Evolutionary conservation across 2,329 filamentous ascomycete genomes (phyloP), one percentile per base, ranked within the genome.

Genomic region (Pseudocercospora pini-densiflorae): DNA sequence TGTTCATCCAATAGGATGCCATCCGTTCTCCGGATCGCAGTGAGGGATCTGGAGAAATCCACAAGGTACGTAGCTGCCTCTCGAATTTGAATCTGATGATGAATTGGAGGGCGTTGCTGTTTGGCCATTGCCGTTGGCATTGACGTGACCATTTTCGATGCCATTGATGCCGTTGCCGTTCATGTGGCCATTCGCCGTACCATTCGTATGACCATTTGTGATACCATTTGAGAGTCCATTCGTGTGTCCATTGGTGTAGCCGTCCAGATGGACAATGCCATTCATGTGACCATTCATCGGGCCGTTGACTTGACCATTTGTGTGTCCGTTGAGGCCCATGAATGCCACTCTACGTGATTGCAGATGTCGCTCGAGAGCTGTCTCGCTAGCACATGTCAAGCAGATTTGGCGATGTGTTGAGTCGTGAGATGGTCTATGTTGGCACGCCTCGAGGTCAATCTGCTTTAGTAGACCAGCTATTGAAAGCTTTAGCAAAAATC

Each of bases 401-500:
- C 57, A 59, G 7, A 59, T 59, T 29, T 40, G 33, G 8, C 57
- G 57, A 59, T 59, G 57, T 27, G 33, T 59, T 16, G 33, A 40
- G 33, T 59, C 57, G 33, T 59, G 57, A n/a, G 57, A 43, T 23
- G 57, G 33, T 40, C 40, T 12, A 29, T 59, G 57, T 59, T 24
- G 21, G 57, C 57, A 59, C n/a, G 33, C 33, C 23, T 59, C 57
- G 33, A 59, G 33, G 33, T 59, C 57, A 33, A 59, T 59, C 8
- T 45, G 33, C 40, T 45, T 59, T 5, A 59, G 57, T 10, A 45
- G 19, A 10, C 40, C 57, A 24, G 40, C 57, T 59, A 23, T 23
- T 21, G 1, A 9, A 9, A 27, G 29, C 19, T 43, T 43, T 43
- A 45, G 21, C 21, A n/a, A 23, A 14, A 43, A 3, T 23, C 5